phyloP scores from a whole-genome alignment of 805 yeast genomes.

The Spathaspora sp. region DNA sequence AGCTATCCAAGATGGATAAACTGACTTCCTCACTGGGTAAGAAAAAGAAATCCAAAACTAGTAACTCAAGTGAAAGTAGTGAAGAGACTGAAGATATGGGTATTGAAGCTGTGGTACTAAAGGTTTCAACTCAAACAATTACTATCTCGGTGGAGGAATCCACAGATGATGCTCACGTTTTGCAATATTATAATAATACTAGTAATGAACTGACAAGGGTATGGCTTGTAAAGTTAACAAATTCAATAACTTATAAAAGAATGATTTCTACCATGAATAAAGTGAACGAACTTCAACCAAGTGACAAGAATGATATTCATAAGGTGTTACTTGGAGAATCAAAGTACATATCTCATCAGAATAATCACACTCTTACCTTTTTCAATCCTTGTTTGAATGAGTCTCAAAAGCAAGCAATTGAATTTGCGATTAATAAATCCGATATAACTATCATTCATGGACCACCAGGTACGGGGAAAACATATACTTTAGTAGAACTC shows the following conservation, averaged over 20 bases:
- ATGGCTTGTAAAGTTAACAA: constrained; percentile 67
- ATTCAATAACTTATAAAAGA: constrained; percentile 69
- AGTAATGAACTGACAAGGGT: constrained; percentile 37
- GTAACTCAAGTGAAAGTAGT: constrained; percentile 2
- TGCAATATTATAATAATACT: constrained; percentile 43
- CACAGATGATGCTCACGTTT: constrained; percentile 45
- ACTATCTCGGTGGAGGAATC: constrained; percentile 56
- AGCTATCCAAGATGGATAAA: constrained; percentile 45
- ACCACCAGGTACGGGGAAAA: constrained; percentile 82
- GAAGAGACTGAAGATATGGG: constrained; percentile 17
- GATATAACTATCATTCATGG: constrained; percentile 67
- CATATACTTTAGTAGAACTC: constrained; percentile 79
- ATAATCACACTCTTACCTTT: constrained; percentile 19
- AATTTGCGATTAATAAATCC: constrained; percentile 54
- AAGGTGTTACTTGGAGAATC: constrained; percentile 46
- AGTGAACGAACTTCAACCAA: constrained; percentile 45
- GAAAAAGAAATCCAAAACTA: constrained; percentile 18
- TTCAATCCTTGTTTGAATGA: constrained; percentile 49
- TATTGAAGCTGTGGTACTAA: constrained; percentile 65
- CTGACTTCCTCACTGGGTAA: constrained; percentile 15
- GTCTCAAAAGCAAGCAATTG: constrained; percentile 73
- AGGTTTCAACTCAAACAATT: constrained; percentile 45
- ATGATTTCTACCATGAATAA: constrained; percentile 77
- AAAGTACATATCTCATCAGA: constrained; percentile 23
- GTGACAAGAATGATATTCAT: constrained; percentile 28